Evolutionary conservation across 768 basidiomycete species (phyloP).

Genomic region (Pulveroboletus sp.): DNA sequence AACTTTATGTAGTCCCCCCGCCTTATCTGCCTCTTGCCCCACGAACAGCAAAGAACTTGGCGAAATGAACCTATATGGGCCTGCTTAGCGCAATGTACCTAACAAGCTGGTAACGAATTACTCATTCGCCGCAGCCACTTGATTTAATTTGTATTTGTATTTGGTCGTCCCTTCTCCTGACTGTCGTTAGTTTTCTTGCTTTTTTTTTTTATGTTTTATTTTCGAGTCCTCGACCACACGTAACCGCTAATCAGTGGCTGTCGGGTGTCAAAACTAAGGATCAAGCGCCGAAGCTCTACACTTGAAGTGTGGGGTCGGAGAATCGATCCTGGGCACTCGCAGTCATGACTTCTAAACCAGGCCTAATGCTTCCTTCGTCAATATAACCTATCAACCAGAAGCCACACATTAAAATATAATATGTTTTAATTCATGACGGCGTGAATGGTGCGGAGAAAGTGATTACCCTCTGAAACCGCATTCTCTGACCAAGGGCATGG

Average conservation of each 20-base stretch:
- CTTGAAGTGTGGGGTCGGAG: too few species aligned
- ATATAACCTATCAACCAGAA: constrained; percentile 3
- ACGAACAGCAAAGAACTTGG: constrained; percentile 9
- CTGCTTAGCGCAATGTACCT: constrained; percentile 18
- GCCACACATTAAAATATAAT: background rate
- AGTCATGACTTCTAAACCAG: background rate
- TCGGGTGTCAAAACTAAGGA: too few species aligned
- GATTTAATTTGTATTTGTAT: background rate
- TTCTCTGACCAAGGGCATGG: background rate
- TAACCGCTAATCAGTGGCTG: background rate
- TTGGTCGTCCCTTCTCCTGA: background rate
- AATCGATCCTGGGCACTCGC: background rate
- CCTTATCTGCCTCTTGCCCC: constrained; percentile 17
- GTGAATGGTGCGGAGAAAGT: background rate
- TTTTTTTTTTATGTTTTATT: too few species aligned
- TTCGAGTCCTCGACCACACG: background rate
- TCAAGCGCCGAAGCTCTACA: background rate
- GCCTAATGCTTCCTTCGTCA: background rate
- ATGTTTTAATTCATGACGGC: background rate
- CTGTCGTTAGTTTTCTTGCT: too few species aligned
- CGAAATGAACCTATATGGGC: constrained; percentile 25
- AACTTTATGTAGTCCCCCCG: constrained; percentile 25
- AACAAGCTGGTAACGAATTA: constrained; percentile 24
- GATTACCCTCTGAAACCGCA: background rate
- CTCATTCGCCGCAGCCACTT: constrained; percentile 12